Evolutionary conservation across 305 asterid species (phyloP), one percentile per base, ranked within the genome.

Genomic region (Fraxinus platypoda): DNA sequence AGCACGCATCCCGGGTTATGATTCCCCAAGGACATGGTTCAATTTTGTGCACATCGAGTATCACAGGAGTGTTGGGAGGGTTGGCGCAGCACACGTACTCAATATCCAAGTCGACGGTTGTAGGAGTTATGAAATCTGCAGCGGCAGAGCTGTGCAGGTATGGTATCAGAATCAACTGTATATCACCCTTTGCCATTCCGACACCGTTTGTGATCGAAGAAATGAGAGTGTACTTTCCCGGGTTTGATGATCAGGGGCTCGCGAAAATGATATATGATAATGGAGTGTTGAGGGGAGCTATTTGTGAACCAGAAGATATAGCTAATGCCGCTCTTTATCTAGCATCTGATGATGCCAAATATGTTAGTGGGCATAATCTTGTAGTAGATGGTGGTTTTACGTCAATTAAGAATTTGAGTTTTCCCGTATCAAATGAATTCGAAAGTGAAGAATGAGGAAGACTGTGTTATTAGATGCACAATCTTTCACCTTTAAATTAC

Each of bases 331-430:
- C 99, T 8, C 75, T 93, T 64, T 95, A 75, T 83, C 90, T 95
- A 25, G 95, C 95, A 8, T 91, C 94, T 13, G 98, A 90, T 71
- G 99, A 94, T 74, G 98, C 98, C 26, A 95, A 94, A 87, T 95
- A 89, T 75, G 88, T 95, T 23, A 94, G 87, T 73, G 98, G 98
- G 77, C 98, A 91, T 80, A 95, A 94, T 84, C 91, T 95, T 81
- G 97, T 95, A 83, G 95, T 94, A 76, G 98, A 95, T 81, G 98
- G 98, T 75, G 97, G 97, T 5, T 90, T 93, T 79, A 91, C 98
- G 9, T 78, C 97, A 11, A 86, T 91, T 85, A 93, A 91, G 87
- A 90, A 87, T 84, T 80, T 92, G 74, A 72, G 34, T 28, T 83
- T 93, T n/a, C 86, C 91, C 64, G 13, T 85, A 82, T 90, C 88